A percentile compares a stretch with the other conserved stretches of the same genome.
These are phyloP conservation scores for Monosporascus sp. DNA, from an alignment of 2,329 filamentous ascomycete species.

Conservation along the genomic window DNA sequence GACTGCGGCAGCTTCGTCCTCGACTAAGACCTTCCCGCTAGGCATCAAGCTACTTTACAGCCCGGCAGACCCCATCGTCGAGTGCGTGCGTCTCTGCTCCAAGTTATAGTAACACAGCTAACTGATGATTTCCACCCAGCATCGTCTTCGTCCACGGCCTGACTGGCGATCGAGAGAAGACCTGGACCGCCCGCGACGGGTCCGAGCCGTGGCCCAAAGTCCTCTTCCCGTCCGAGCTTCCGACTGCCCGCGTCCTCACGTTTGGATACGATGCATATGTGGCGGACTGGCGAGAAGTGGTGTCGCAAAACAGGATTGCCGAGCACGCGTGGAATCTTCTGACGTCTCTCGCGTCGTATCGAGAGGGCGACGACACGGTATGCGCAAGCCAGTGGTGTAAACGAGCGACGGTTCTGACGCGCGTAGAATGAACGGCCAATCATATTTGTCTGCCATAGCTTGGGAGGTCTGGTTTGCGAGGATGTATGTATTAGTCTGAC, in stretches of 20 bases:
- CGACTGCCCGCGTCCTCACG: slow-evolving; percentile 29
- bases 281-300: slow-evolving; percentile 5
- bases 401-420: background rate
- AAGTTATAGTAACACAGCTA: no score
- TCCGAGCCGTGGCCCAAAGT: slow-evolving; percentile 28
- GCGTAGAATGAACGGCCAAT: slow-evolving; percentile 20
- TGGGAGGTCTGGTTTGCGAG: slow-evolving; percentile 35
- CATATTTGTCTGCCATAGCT: slow-evolving; percentile 33
- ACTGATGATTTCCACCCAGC: background rate
- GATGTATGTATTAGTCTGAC: slow-evolving; percentile 9
- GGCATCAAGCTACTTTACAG: no score
- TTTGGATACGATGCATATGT: slow-evolving; percentile 35
- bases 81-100: no score
- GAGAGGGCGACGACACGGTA: slow-evolving; percentile 10
- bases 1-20: no score
- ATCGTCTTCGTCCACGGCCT: slow-evolving; percentile 34
- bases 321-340: slow-evolving; percentile 27
- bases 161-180: slow-evolving; percentile 30
- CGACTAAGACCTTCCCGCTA: no score
- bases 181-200: slow-evolving; percentile 29
- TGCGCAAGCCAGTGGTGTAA: background rate
- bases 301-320: slow-evolving; percentile 18
- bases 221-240: slow-evolving; percentile 25
- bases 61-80: no score
- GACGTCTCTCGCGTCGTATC: slow-evolving; percentile 19